Evolutionary conservation across 257 asterid genomes (phyloP).

Genomic region (Solanum ahanhuiri): DNA sequence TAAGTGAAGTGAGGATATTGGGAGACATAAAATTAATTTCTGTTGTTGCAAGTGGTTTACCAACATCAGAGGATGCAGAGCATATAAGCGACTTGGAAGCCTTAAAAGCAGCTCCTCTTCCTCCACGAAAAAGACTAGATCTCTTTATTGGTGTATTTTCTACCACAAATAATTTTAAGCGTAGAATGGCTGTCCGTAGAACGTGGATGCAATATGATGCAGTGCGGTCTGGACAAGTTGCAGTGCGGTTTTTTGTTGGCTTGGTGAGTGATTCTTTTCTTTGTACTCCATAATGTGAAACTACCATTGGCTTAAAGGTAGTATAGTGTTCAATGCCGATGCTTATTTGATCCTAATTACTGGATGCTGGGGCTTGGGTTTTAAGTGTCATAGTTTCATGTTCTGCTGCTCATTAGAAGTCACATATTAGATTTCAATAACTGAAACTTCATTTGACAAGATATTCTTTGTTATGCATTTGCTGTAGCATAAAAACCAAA

Average conservation of each 20-base stretch:
- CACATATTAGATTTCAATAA: not conserved
- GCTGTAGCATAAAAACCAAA: constrained; percentile 89
- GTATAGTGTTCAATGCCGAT: not conserved
- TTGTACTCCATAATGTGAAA: not conserved
- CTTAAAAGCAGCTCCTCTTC: constrained; percentile 59
- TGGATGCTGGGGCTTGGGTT: not conserved
- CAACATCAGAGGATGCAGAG: constrained; percentile 87
- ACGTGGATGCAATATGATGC: constrained; percentile 97
- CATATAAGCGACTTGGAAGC: constrained; percentile 66
- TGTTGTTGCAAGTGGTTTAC: constrained; percentile 86
- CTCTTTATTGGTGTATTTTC: constrained; percentile 90
- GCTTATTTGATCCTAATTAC: not conserved
- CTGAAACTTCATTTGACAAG: not conserved
- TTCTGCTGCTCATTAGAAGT: not conserved
- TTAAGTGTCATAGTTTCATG: not conserved
- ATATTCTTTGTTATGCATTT: not conserved
- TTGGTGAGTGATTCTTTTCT: constrained; percentile 45
- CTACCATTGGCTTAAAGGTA: not conserved
- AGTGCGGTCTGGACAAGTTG: constrained; percentile 77
- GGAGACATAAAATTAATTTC: constrained; percentile 80
- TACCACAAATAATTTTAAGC: constrained; percentile 94
- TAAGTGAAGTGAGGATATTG: constrained; percentile 72
- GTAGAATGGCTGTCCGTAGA: constrained; percentile 96
- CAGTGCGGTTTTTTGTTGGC: constrained; percentile 97
- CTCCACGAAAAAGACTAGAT: constrained; percentile 36